These are phyloP conservation scores for Claviceps sp. DNA, from an alignment of 2,329 filamentous ascomycete species.

Conservation along the genomic window DNA sequence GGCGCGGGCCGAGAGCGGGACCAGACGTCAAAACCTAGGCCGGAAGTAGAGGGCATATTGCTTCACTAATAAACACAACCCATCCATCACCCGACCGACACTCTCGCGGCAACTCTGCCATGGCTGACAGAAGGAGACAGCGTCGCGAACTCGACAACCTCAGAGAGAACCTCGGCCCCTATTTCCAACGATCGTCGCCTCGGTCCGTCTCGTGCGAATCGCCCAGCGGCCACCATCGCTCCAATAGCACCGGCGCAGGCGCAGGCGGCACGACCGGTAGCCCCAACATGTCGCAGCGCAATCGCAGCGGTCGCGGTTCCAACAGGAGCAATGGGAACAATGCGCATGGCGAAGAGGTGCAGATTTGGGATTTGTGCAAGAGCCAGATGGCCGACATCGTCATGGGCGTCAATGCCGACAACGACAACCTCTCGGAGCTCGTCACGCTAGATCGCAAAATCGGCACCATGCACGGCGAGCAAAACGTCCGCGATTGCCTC, in stretches of 20 bases:
- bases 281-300: conserved; percentile 28
- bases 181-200: conserved; percentile 16
- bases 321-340: conserved; percentile 29
- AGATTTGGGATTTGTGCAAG: conserved; percentile 29
- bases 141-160: conserved; percentile 20
- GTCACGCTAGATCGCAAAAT: conserved; percentile 27
- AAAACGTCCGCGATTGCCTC: conserved; percentile 24
- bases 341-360: conserved; percentile 28
- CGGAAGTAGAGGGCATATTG: not conserved
- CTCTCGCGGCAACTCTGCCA: conserved; percentile 6
- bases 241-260: conserved; percentile 4
- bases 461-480: conserved; percentile 23
- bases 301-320: conserved; percentile 29
- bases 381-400: conserved; percentile 26
- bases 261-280: not conserved
- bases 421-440: conserved; percentile 25
- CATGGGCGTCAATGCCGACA: conserved; percentile 27
- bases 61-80: not conserved
- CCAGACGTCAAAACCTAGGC: not conserved
- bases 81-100: not conserved
- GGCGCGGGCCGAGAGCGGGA: not conserved
- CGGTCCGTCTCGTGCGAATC: conserved; percentile 5
- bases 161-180: conserved; percentile 21
- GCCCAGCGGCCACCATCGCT: conserved; percentile 5
- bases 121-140: conserved; percentile 22